Evolutionary conservation across 2,329 filamentous ascomycete genomes (phyloP).

Genomic region (Colletotrichum sp.): DNA sequence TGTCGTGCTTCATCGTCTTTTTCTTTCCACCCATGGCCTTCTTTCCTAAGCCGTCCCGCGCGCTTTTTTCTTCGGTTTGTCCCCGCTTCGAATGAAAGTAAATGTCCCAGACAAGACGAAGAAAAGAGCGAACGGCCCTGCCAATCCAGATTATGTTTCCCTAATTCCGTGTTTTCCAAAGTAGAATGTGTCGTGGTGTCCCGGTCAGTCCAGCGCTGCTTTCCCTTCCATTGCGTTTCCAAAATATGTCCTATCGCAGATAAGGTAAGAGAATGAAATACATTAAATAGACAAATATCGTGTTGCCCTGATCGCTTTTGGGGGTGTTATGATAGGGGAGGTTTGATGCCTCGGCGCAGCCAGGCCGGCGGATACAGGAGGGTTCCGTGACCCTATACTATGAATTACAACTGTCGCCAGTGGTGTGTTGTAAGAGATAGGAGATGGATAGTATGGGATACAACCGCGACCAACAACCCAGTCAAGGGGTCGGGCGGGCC

Average conservation of each 20-base stretch:
- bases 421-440: neutral
- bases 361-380: neutral
- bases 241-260: neutral
- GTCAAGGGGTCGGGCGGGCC: neutral
- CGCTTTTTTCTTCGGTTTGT: neutral
- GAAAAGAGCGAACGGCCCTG: constrained; percentile 4
- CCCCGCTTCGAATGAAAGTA: neutral
- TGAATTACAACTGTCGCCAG: constrained; percentile 4
- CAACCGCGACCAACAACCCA: neutral
- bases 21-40: neutral
- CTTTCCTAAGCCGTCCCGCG: neutral
- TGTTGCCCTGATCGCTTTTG: neutral
- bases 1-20: neutral
- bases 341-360: neutral
- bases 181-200: neutral
- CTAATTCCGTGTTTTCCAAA: neutral
- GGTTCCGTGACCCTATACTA: neutral
- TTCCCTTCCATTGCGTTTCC: neutral
- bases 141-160: constrained; percentile 10
- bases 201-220: constrained; percentile 6
- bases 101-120: neutral
- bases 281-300: neutral
- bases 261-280: neutral
- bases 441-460: neutral
- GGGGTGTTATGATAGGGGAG: neutral